Base-by-base conservation (phyloP, 2,329 filamentous ascomycete species). In the Xylaria sp. region DNA sequence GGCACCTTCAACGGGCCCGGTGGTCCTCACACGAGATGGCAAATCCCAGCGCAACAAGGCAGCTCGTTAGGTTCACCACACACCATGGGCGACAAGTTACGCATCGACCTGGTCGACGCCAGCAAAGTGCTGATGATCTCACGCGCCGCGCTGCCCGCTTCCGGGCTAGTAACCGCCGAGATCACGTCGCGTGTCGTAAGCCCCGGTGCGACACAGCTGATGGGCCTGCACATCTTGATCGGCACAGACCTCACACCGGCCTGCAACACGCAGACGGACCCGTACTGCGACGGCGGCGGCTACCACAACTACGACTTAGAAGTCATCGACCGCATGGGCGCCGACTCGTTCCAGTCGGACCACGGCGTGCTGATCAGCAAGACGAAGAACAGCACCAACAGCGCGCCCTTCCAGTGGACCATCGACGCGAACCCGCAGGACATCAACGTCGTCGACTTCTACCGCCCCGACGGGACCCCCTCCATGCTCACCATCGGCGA, bases 361-460 rank as follows among this genome's bases (percentile, higher is more conserved):
- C 80, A 81, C 0, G 86, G 85, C 7, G 86, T 87, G 56, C 82
- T 87, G 81, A 82, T 87, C 60, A 84, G 81, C 80, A 88, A 87
- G 79, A 84, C 84, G 25, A 87, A 85, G 76, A 80, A 85, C 66
- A 70, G 65, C 20, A 83, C 83, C 70, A 70, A 72, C 4, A 28
- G 15, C 1, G 72, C 71, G 4, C 85, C 86, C 0, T 87, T 87
- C 79, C 85, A 87, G 69, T 87, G 85, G 85, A 81, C 81, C 28
- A 84, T 87, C 48, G 85, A 87, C 69, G 86, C 85, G 1, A 86
- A 87, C 74, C 85, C 86, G 0, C 78, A 87, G 69, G 85, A 87
- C 65, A 85, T 87, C 57, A 75, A 79, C 10, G 80, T 86, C 0
- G 76, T 86, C 6, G 85, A 87, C 72, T 88, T 86, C 70, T 78